A percentile compares a stretch with the other conserved stretches of the same genome.
Evolutionary conservation across 345 rosid species (phyloP).

Genomic region (Nephelium lappaceum): DNA sequence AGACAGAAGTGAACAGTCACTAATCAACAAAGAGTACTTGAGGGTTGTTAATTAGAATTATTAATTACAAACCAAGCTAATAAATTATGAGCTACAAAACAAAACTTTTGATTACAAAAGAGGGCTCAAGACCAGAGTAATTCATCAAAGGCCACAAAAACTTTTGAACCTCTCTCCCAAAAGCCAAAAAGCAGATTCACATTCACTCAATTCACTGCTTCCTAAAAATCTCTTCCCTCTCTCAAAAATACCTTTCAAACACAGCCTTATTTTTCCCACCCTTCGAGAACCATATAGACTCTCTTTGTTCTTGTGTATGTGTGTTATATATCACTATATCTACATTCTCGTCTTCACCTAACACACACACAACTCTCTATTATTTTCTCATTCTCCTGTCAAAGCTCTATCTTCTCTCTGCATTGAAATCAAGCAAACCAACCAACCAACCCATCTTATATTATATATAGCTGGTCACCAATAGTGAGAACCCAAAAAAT

Average conservation of each 20-base stretch:
- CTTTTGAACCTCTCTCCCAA: constrained; percentile 14
- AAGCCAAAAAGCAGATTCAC: constrained; percentile 34
- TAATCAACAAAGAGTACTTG: too few relatives aligned
- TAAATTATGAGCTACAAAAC: constrained; percentile 28
- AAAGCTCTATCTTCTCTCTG: too few relatives aligned
- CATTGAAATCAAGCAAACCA: too few relatives aligned
- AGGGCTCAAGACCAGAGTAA: constrained; percentile 15
- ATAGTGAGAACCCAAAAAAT: background rate
- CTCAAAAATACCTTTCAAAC: constrained; percentile 41
- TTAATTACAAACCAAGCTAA: constrained; percentile 8
- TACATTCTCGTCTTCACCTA: constrained; percentile 26
- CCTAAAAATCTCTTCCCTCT: constrained; percentile 27
- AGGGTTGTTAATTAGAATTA: background rate
- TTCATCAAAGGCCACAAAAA: constrained; percentile 22
- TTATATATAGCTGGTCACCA: background rate
- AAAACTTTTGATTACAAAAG: constrained; percentile 26
- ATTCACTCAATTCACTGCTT: constrained; percentile 23
- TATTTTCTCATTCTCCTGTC: background rate
- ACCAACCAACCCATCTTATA: too few relatives aligned
- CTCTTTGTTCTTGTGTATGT: constrained; percentile 11
- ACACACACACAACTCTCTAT: background rate
- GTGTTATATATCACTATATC: constrained; percentile 29
- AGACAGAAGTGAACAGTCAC: too few relatives aligned
- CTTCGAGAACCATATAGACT: constrained; percentile 13
- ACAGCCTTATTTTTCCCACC: constrained; percentile 27